Percentiles rank a stretch among this genome's conserved stretches.
phyloP scores from a whole-genome alignment of 108 stramenopile genomes.

The Parietichytrium sp. region DNA sequence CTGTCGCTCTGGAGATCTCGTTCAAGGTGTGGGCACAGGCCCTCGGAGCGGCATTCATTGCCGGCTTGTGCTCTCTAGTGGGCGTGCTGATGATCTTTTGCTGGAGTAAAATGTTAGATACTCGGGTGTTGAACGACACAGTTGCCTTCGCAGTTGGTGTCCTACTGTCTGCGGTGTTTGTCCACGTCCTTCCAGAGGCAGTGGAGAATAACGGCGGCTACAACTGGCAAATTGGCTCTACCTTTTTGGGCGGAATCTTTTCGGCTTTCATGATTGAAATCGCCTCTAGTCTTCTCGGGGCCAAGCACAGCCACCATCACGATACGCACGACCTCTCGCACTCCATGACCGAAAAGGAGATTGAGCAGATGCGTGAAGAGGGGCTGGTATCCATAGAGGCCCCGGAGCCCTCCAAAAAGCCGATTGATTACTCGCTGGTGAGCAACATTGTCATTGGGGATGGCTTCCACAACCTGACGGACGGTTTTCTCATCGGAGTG shows the following conservation, averaged over 20 bases:
- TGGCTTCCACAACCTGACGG: constrained; percentile 15
- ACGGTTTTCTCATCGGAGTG: background rate
- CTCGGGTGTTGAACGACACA: background rate
- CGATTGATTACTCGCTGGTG: background rate
- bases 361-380: background rate
- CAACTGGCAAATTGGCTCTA: background rate
- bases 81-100: background rate
- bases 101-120: background rate
- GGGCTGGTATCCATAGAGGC: background rate
- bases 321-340: too few relatives aligned
- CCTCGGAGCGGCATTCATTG: background rate
- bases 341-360: background rate
- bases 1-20: background rate
- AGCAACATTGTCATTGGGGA: constrained; percentile 14
- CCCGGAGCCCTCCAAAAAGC: too few relatives aligned
- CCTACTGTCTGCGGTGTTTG: constrained; percentile 14
- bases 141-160: background rate
- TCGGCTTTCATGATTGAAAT: background rate
- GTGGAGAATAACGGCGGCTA: background rate
- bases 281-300: background rate
- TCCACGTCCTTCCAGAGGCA: background rate
- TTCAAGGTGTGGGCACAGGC: background rate
- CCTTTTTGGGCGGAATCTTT: background rate
- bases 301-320: background rate
- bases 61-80: background rate